Conservation (phyloP, 805 yeast genomes). For the Huiozyma naganishii region DNA sequence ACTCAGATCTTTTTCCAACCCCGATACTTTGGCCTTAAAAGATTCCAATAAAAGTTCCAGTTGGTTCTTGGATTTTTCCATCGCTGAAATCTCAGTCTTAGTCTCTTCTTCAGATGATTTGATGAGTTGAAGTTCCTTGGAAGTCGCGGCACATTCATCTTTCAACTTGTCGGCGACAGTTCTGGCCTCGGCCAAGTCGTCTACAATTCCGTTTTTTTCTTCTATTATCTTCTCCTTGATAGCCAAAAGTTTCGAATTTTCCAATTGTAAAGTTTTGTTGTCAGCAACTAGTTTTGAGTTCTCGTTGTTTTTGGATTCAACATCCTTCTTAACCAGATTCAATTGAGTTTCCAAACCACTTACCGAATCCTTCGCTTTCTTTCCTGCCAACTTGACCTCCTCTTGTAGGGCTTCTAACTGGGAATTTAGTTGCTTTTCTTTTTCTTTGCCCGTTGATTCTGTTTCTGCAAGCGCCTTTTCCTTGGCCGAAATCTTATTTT, state of each 20-base stretch:
- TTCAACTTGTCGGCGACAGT: neutral
- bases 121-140: neutral
- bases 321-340: neutral
- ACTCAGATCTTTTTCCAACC: neutral
- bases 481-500: conserved; percentile 1
- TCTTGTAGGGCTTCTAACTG: neutral
- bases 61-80: neutral
- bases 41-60: neutral
- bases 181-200: neutral
- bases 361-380: neutral
- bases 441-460: neutral
- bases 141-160: neutral
- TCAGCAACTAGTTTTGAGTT: neutral
- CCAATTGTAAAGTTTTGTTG: neutral
- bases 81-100: neutral
- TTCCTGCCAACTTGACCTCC: neutral
- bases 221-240: neutral
- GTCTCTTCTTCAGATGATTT: neutral
- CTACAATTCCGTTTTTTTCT: neutral
- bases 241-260: neutral
- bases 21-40: neutral
- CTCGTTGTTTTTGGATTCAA: neutral
- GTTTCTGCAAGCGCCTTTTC: neutral
- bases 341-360: neutral
- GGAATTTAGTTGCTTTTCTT: neutral